Evolutionary conservation across 768 basidiomycete genomes (phyloP).

Genomic region (Filobasidium floriforme): DNA sequence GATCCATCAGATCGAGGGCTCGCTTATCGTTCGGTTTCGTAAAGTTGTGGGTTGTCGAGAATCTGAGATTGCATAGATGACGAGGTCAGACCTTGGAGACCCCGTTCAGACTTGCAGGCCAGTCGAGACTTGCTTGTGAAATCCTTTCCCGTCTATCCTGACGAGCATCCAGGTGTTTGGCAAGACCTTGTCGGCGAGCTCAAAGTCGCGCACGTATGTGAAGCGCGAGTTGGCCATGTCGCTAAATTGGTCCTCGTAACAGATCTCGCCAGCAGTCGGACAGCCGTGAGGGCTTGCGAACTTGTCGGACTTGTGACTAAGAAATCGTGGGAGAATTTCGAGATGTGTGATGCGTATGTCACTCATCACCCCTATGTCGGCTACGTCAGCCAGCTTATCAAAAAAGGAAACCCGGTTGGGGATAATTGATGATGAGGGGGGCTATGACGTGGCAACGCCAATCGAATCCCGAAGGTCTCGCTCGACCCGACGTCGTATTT

Average conservation of each 20-base stretch:
- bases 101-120: constrained; percentile 3
- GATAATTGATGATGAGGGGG: no score
- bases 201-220: constrained; percentile 81
- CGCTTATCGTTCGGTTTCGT: constrained; percentile 83
- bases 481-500: no score
- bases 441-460: no score
- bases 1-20: constrained; percentile 85
- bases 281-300: no score
- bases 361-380: no score
- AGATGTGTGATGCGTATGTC: no score
- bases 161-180: constrained; percentile 77
- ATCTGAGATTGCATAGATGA: constrained; percentile 49
- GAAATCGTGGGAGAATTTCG: no score
- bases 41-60: constrained; percentile 75
- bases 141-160: constrained; percentile 84
- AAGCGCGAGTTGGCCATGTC: constrained; percentile 87
- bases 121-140: constrained; percentile 62
- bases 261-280: no score
- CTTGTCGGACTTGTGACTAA: no score
- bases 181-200: constrained; percentile 76
- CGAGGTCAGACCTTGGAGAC: not conserved
- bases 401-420: no score
- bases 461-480: no score
- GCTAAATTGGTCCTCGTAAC: not conserved
- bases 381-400: no score